phyloP scores from a whole-genome alignment of 164 flowering plant species.

The Cinnamomum chago region DNA sequence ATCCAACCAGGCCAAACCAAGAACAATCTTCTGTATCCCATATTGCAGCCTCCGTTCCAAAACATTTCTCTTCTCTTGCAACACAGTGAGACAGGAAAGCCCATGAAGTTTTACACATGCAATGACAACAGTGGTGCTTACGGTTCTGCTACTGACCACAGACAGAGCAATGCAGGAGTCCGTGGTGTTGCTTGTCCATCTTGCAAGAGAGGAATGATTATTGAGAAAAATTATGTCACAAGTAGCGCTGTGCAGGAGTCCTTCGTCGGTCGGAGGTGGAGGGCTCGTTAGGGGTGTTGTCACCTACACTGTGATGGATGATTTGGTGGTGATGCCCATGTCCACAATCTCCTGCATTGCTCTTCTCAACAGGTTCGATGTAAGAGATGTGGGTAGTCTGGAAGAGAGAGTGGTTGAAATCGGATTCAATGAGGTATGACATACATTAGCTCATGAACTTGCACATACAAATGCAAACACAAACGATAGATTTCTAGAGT shows the following conservation, averaged over 20 bases:
- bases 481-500: background rate
- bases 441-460: background rate
- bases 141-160: background rate
- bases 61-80: background rate
- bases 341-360: constrained; percentile 31
- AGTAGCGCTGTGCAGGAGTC: background rate
- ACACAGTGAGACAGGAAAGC: background rate
- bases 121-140: background rate
- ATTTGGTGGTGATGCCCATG: constrained; percentile 33
- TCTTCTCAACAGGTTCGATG: constrained; percentile 20
- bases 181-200: background rate
- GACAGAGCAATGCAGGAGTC: too few relatives aligned
- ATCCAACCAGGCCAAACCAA: background rate
- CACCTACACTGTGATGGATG: constrained; percentile 43
- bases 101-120: background rate
- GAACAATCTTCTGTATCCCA: background rate
- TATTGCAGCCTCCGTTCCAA: background rate
- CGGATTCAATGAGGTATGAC: background rate
- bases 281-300: constrained; percentile 36
- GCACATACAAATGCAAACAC: too few relatives aligned
- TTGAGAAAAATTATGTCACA: background rate
- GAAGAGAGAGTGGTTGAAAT: constrained; percentile 1
- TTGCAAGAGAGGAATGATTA: background rate
- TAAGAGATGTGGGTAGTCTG: constrained; percentile 17
- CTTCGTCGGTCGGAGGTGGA: background rate